Conservation (phyloP, 495 filamentous ascomycete species). For the Penicillium maclennaniae region DNA sequence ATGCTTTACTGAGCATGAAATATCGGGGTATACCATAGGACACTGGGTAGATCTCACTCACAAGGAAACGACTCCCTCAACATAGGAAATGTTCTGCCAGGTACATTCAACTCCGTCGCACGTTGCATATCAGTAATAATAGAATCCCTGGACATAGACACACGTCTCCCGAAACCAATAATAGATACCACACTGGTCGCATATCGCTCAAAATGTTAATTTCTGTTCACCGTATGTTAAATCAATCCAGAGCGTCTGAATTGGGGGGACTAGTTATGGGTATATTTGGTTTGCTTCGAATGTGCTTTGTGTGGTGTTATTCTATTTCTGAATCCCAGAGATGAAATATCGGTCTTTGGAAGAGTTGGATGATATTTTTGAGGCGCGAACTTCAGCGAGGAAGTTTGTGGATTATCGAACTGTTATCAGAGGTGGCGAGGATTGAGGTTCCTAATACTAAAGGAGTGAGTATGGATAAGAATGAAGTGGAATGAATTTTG, state of each 20-base stretch:
- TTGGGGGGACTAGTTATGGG: slow-evolving; percentile 50
- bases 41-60: not conserved
- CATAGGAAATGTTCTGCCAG: slow-evolving; percentile 59
- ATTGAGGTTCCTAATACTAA: slow-evolving; percentile 13
- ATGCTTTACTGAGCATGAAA: not conserved
- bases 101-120: slow-evolving; percentile 38
- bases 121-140: slow-evolving; percentile 44
- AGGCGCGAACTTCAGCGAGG: slow-evolving; percentile 25
- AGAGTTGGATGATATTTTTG: slow-evolving; percentile 50
- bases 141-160: slow-evolving; percentile 33
- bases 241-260: slow-evolving; percentile 54
- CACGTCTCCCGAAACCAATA: slow-evolving; percentile 38
- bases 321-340: slow-evolving; percentile 53
- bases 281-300: slow-evolving; percentile 48
- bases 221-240: slow-evolving; percentile 54
- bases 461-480: not conserved
- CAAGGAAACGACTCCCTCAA: slow-evolving; percentile 55
- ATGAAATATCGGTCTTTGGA: slow-evolving; percentile 50
- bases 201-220: slow-evolving; percentile 45
- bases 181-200: slow-evolving; percentile 44
- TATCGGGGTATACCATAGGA: not conserved
- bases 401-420: slow-evolving; percentile 30
- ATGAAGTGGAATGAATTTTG: not conserved
- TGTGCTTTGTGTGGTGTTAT: slow-evolving; percentile 34
- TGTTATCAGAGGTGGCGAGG: slow-evolving; percentile 12